Base-by-base conservation (phyloP, 2,329 filamentous ascomycete species). In the Pseudogymnoascus sp. region DNA sequence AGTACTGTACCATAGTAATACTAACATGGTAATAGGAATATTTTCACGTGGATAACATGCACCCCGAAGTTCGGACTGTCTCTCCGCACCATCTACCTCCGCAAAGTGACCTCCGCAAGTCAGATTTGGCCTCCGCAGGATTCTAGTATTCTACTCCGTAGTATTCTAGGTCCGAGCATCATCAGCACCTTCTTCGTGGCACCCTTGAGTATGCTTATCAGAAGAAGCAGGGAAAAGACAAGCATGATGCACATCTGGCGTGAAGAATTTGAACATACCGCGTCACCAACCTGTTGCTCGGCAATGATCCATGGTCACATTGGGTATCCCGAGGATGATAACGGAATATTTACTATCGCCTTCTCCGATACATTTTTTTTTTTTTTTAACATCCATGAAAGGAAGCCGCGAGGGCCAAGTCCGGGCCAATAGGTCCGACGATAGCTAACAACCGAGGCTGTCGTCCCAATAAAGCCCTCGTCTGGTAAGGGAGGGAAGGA, bases 41-140 rank as follows among this genome's bases (percentile, higher is more conserved):
- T 16, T 51, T 54, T 54, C 47, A 54, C 47, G 47, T 54, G 47
- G 47, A 31, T 29, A 54, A 54, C 47, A 54, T 54, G 47, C 47
- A 54, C 23, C 47, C 42, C 21, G 42, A 23, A 12, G 5, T 14
- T 14, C 11, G 14, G 26, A 6, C 47, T 10, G 16, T 54, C 47
- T 54, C 47, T 54, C 47, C 47, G 47, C 39, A 40, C 16, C 18
- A 26, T 5, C 12, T 26, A 5, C 42, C 42, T 47, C 42, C 18
- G 40, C 45, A 47, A 47, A 26, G 14, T 8, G 7, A 23, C 12
- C 45, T 51, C 45, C 45, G 45, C 45, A 54, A 54, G 14, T 31
- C 26, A 29, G 14, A n/a, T 11, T 31, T 26, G 42, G 12, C 11
- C 23, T 54, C 45, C 47, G 23, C 23, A 54, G 26, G 3, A 26